Base-by-base conservation (phyloP, 805 yeast species). In the Lachancea quebecensis region DNA sequence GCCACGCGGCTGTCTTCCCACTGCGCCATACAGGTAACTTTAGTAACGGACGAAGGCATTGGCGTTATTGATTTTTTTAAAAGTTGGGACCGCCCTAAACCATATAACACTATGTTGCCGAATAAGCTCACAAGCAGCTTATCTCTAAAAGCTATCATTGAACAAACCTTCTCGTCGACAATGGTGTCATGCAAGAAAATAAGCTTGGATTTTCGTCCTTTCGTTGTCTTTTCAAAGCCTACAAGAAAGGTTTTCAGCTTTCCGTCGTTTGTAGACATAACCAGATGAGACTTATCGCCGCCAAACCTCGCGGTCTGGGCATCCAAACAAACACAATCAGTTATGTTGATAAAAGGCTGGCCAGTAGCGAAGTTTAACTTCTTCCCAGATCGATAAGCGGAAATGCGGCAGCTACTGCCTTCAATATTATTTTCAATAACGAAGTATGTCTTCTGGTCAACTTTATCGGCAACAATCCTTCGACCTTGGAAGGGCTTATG, bases 41-140 rank as follows among this genome's bases (percentile, higher is more conserved):
- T 70, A 3, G 71, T 67, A 11, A 73, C 59, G 1, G 75, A 69
- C 1, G 66, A 63, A 8, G 84, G 52, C 3, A 55, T 60, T 1
- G 75, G 59, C 6, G 80, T 51, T 12, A 59, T 74, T 0, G 83
- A 69, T 59, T 85, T 87, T 46, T 82, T 73, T 46, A 93, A 68
- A 33, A 91, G 67, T 57, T 90, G 97, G 51, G 82, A 85, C 54
- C 72, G 71, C 1, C 99, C 99, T 27, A 88, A 50, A 25, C 81
- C 90, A 58, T 75, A 89, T 8, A 85, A 52, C 31, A 85, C 65
- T 39, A 91, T 53, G 40, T 64, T 61, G 37, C 73, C 69, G 0
- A 72, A 74, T 40, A 77, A 53, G 0, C 86, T 90, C 1, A 75
- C 82, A 1, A 89, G 60, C 1, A 89, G 58, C 48, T 71, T 72